Evolutionary conservation across 192 early-diverging fungal species (phyloP).

Genomic region (Coemansia aciculifera): DNA sequence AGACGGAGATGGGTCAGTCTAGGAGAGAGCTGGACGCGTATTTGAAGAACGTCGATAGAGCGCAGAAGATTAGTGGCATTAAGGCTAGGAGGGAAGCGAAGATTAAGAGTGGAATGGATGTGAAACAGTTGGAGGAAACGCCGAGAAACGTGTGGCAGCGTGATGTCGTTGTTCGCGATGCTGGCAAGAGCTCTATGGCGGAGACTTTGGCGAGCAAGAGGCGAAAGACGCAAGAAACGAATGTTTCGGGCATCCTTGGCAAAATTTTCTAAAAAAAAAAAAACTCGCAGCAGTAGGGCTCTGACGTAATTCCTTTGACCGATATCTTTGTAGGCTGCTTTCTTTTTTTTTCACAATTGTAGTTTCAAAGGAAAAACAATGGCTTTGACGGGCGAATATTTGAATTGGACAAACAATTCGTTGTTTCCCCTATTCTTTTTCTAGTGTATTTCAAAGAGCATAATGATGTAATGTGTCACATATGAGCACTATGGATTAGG

Average conservation of each 20-base stretch:
- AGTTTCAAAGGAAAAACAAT: not conserved
- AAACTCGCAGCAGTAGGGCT: too few relatives aligned
- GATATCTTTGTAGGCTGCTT: too few relatives aligned
- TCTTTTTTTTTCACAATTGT: not conserved
- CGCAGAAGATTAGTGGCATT: constrained; percentile 84
- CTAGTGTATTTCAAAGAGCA: too few relatives aligned
- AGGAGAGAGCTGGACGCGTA: constrained; percentile 86
- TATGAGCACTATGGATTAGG: too few relatives aligned
- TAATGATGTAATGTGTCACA: too few relatives aligned
- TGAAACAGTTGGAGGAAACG: constrained; percentile 52
- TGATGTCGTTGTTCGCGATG: constrained; percentile 58
- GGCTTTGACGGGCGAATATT: not conserved
- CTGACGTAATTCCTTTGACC: too few relatives aligned
- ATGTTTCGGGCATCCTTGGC: constrained; percentile 55
- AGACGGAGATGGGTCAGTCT: constrained; percentile 80
- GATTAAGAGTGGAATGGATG: constrained; percentile 30
- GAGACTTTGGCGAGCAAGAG: constrained; percentile 24
- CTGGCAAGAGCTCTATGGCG: not conserved
- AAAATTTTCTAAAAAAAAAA: constrained; percentile 46
- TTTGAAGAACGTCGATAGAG: constrained; percentile 80
- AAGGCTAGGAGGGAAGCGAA: constrained; percentile 62
- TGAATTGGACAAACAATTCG: too few relatives aligned
- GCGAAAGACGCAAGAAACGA: constrained; percentile 29
- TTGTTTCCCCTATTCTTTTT: too few relatives aligned
- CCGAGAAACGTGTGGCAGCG: constrained; percentile 64